phyloP scores from a whole-genome alignment of 768 basidiomycete genomes.

The Pulveroboletus sp. region DNA sequence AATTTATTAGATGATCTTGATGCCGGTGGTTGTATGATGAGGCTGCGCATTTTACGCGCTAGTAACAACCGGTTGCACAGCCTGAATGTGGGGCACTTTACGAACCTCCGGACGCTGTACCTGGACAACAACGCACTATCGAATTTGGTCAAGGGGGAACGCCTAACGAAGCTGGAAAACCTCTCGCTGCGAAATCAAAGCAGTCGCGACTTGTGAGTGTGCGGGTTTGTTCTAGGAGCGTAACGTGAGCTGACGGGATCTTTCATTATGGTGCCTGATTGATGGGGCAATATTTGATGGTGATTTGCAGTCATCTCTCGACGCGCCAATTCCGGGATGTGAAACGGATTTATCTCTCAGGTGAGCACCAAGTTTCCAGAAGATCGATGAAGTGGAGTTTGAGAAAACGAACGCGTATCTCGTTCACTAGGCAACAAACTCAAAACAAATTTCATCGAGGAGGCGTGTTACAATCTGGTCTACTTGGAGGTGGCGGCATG shows the following conservation, averaged over 20 bases:
- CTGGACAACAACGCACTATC: constrained; percentile 78
- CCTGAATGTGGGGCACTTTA: constrained; percentile 60
- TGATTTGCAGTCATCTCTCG: constrained; percentile 39
- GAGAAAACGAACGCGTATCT: constrained; percentile 20
- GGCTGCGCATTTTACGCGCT: constrained; percentile 77
- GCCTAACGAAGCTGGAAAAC: constrained; percentile 75
- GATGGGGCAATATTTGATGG: constrained; percentile 33
- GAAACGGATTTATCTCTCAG: constrained; percentile 91
- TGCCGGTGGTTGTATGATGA: constrained; percentile 52
- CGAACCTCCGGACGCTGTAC: constrained; percentile 84
- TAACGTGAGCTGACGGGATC: constrained; percentile 35
- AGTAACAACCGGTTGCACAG: constrained; percentile 74
- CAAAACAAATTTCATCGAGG: constrained; percentile 53
- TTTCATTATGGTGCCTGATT: constrained; percentile 38
- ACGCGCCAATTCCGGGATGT: constrained; percentile 81
- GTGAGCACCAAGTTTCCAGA: constrained; percentile 44
- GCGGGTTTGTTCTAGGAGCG: constrained; percentile 10
- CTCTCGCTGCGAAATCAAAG: constrained; percentile 88
- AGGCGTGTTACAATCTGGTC: constrained; percentile 82
- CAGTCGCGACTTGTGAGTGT: constrained; percentile 68
- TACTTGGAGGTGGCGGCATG: constrained; percentile 93
- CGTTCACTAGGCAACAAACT: constrained; percentile 65
- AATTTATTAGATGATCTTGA: constrained; percentile 61
- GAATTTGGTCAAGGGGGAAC: constrained; percentile 48
- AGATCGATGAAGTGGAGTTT: constrained; percentile 13